These are phyloP conservation scores for Suillus subluteus DNA, from an alignment of 768 basidiomycete species.

Conservation along the genomic window DNA sequence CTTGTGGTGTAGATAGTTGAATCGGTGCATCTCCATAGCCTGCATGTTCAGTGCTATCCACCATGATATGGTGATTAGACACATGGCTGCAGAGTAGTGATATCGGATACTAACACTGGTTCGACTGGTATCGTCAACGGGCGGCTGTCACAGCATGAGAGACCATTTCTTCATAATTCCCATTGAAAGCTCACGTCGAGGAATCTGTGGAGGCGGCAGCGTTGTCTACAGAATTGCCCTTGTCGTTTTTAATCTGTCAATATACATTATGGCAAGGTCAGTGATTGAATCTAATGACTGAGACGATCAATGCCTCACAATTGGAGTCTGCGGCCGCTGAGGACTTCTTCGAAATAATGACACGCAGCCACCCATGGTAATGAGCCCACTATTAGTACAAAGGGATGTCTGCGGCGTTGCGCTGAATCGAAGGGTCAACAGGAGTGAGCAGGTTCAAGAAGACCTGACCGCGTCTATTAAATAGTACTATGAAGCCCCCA, in stretches of 20 bases:
- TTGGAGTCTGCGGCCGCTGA: background rate
- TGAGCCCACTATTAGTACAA: background rate
- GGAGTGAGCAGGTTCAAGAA: too few relatives aligned
- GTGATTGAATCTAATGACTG: background rate
- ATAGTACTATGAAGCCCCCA: too few relatives aligned
- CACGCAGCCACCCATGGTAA: background rate
- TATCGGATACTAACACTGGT: background rate
- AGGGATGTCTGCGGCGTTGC: background rate
- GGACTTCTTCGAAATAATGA: background rate
- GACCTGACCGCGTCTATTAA: too few relatives aligned
- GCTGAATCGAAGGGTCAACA: too few relatives aligned
- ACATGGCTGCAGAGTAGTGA: background rate
- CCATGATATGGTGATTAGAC: background rate
- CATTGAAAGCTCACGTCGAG: background rate
- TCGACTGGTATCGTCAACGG: background rate
- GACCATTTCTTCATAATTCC: background rate
- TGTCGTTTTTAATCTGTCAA: background rate
- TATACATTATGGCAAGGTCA: background rate
- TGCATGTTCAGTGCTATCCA: background rate
- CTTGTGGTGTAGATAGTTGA: background rate
- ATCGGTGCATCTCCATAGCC: background rate
- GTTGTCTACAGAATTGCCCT: background rate
- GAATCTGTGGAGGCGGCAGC: background rate
- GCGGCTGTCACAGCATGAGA: background rate
- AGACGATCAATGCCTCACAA: background rate